A percentile compares a stretch with the other conserved stretches of the same genome.
Evolutionary conservation across 306 rosid genomes (phyloP).

Genomic region (Leucaena leucocephala): DNA sequence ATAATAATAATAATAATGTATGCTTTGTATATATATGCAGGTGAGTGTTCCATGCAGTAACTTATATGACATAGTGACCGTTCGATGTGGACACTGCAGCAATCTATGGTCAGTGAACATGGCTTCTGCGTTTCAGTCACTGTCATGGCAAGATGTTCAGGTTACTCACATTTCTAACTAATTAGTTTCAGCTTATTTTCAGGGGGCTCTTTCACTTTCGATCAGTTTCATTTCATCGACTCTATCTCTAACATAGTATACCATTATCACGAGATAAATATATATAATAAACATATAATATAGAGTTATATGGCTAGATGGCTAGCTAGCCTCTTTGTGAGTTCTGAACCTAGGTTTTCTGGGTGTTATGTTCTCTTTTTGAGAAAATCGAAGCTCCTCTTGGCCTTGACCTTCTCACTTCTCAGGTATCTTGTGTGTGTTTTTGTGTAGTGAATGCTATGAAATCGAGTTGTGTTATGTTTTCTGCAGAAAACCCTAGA

Average conservation of each 20-base stretch:
- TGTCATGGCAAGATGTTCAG: conserved; percentile 92
- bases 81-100: conserved; percentile 99
- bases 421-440: conserved; percentile 27
- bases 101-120: conserved; percentile 99
- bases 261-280: not conserved
- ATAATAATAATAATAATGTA: not conserved
- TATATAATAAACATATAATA: not conserved
- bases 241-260: not conserved
- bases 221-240: not conserved
- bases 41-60: conserved; percentile 99
- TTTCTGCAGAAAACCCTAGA: conserved; percentile 48
- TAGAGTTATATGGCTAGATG: not conserved
- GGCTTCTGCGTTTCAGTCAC: conserved; percentile 96
- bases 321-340: conserved; percentile 15
- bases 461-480: not conserved
- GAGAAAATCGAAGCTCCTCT: conserved; percentile 46
- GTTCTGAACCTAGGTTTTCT: conserved; percentile 45
- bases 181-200: conserved; percentile 39
- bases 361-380: conserved; percentile 37
- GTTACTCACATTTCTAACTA: conserved; percentile 29
- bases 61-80: conserved; percentile 91
- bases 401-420: conserved; percentile 13
- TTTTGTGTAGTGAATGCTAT: conserved; percentile 17
- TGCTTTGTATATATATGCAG: conserved; percentile 43
- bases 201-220: conserved; percentile 39